Conservation (phyloP, 495 filamentous ascomycete species). For the Penicillium ochrochloron region DNA sequence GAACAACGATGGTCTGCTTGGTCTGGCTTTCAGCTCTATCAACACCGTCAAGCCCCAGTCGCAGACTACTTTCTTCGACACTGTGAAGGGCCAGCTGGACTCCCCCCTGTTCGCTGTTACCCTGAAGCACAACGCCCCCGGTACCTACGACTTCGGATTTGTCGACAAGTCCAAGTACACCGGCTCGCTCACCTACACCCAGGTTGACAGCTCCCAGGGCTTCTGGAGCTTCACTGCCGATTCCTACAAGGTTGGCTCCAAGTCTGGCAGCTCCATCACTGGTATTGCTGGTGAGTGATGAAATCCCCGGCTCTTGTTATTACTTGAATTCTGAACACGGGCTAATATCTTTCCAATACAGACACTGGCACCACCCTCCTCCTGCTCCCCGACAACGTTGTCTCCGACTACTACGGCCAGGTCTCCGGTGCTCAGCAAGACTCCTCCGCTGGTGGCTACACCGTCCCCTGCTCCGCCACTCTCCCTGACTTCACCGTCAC, state of each 20-base stretch:
- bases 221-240: constrained; percentile 73
- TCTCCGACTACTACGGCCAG: constrained; percentile 65
- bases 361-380: constrained; percentile 77
- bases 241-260: constrained; percentile 63
- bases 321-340: neutral
- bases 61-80: constrained; percentile 77
- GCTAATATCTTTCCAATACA: neutral
- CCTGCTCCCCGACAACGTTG: constrained; percentile 60
- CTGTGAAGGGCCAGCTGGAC: constrained; percentile 61
- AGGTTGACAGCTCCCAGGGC: constrained; percentile 62
- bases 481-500: constrained; percentile 67
- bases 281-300: constrained; percentile 45
- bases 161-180: constrained; percentile 67
- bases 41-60: constrained; percentile 67
- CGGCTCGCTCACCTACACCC: constrained; percentile 63
- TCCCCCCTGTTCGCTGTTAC: constrained; percentile 70
- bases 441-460: constrained; percentile 61
- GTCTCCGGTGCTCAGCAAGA: constrained; percentile 57
- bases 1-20: constrained; percentile 71
- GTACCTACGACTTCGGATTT: constrained; percentile 76
- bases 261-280: constrained; percentile 31
- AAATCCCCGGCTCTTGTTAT: neutral
- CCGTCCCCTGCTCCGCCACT: constrained; percentile 64
- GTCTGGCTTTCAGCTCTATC: constrained; percentile 70
- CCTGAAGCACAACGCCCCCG: constrained; percentile 66